Base-by-base conservation (phyloP, 768 basidiomycete species). In the Tricholoma sp. region DNA sequence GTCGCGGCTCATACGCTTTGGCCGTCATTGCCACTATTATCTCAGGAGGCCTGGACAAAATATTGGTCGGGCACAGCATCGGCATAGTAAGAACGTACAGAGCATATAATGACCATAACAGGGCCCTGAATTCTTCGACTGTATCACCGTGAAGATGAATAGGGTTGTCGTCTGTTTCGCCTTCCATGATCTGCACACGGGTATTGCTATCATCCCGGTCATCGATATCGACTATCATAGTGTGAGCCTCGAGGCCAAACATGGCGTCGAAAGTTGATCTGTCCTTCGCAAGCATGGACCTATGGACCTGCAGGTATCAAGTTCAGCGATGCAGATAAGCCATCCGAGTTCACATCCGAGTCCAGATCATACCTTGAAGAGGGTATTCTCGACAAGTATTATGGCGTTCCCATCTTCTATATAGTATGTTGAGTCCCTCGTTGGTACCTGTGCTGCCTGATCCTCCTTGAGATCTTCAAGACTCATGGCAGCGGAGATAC, bases 51-150 rank as follows among this genome's bases (percentile, higher is more conserved):
- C 80, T 81, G 60, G 43, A 21, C 6, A 12, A 41, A 50, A 35
- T 16, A 18, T 27, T 51, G 34, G 31, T 21, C 50, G 34, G n/a
- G 24, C 7, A 8, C 16, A 51, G 50, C 54, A 10, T 31, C 34
- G 8, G 46, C 10, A 24, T 21, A 24, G 8, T 54, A 53, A 51
- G 50, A 51, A 75, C 80, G 67, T 69, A 82, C 80, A 81, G 59
- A 7, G 80, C 79, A 60, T 83, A 83, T 50, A 83, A 63, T 0
- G 77, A 73, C 78, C 79, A 81, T 50, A 82, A 67, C 29, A 83
- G 65, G n/a, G 77, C 75, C 0, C 76, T 72, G 61, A 83, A 81
- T 50, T 80, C 77, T 45, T 77, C 76, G 21, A 73, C 75, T 5
- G 73, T 73, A 58, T 83, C 82, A 12, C 79, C 80, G 37, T 73